Evolutionary conservation across 768 basidiomycete genomes (phyloP).

Genomic region (Leucogyrophana mollusca): DNA sequence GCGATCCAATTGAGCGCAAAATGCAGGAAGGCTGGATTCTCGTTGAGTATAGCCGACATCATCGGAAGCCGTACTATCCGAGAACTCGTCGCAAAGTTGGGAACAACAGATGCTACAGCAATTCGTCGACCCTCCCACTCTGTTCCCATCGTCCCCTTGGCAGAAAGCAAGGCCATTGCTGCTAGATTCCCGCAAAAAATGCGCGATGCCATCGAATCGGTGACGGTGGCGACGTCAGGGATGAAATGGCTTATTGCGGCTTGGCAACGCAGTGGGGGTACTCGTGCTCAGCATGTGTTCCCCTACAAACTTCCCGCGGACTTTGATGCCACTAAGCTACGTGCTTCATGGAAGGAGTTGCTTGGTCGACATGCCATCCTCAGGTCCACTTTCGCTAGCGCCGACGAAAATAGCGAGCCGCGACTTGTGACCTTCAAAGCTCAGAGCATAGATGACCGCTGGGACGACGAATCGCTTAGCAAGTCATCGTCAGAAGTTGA

Average conservation of each 20-base stretch:
- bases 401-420: conserved; percentile 12
- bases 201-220: conserved; percentile 12
- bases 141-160: conserved; percentile 4
- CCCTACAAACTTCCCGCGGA: conserved; percentile 33
- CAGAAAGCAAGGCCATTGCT: conserved; percentile 13
- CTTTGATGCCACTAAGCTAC: conserved; percentile 28
- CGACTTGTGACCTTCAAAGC: conserved; percentile 24
- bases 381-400: conserved; percentile 40
- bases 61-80: conserved; percentile 38
- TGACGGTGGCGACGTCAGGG: conserved; percentile 24
- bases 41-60: conserved; percentile 36
- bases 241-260: conserved; percentile 40
- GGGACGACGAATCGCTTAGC: conserved; percentile 6
- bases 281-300: conserved; percentile 44
- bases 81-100: conserved; percentile 17
- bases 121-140: not conserved
- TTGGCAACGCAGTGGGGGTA: conserved; percentile 41
- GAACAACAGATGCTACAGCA: not conserved
- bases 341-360: conserved; percentile 37
- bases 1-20: conserved; percentile 44
- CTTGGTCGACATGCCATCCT: conserved; percentile 36
- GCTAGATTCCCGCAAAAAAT: conserved; percentile 13
- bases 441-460: conserved; percentile 7
- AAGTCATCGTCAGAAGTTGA: conserved; percentile 1
- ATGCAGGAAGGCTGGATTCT: conserved; percentile 36